Evolutionary conservation across 352 stramenopile genomes (phyloP), one percentile per base, ranked within the genome.

Genomic region (Phytophthora cajani): DNA sequence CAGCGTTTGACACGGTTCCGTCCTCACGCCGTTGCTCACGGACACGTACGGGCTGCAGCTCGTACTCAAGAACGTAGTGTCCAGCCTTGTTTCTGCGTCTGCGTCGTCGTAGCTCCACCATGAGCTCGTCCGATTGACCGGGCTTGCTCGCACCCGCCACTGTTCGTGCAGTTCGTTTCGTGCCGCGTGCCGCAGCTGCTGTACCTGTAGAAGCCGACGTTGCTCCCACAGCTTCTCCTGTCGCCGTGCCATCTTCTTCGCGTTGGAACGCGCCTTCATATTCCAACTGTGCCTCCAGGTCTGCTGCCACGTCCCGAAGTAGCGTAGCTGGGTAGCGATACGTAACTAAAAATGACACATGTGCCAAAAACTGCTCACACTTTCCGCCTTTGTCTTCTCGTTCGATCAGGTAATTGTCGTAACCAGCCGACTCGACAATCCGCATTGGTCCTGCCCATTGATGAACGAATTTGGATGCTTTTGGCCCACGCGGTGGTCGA

Each of bases 401-500:
- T 5, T 55, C 25, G 5, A 55, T 5, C 2, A 63, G 14, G 7
- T 33, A 55, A 19, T 63, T 55, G 10, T 63, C 44, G 17, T 55
- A 63, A 5, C 27, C 57, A 2, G 17, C 57, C 2, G 27, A 4
- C 25, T 55, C 42, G 6, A 63, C 9, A 3, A 63, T 53, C 40
- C 38, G 19, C 4, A 53, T 11, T 16, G 56, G 40, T 3, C 57
- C 57, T 2, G 55, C 6, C 57, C 57, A 63, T 3, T 7, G 6
- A 33, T 54, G 56, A 5, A 63, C 57, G 11, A 63, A 63, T 27
- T 63, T 63, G 2, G 57, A 23, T 11, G 57, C 57, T 40, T 55
- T 63, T 17, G 56, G 38, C 21, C 56, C 56, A 25, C 23, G 23
- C 23, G 23, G 23, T 25, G 23, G 23, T 25, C 23, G 23, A 25